Conservation (phyloP, 2,329 filamentous ascomycete genomes). For the Pyrenophora seminiperda region DNA sequence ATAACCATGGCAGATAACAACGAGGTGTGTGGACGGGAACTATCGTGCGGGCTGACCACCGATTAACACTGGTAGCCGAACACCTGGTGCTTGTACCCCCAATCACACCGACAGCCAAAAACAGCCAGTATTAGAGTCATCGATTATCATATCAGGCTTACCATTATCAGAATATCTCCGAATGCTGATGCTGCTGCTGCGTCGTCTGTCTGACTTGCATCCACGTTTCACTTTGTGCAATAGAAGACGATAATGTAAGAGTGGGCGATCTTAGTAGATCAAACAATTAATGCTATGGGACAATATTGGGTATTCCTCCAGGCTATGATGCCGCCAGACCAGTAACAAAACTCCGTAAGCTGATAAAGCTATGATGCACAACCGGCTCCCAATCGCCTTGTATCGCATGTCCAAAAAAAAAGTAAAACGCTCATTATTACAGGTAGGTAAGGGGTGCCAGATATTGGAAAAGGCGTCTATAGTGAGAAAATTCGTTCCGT, state of each 20-base stretch:
- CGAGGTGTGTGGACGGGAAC: conserved; percentile 17
- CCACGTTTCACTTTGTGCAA: conserved; percentile 15
- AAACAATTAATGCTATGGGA: conserved; percentile 27
- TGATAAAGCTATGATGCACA: conserved; percentile 25
- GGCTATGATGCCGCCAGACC: conserved; percentile 26
- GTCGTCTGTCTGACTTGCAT: neutral
- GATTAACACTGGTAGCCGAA: neutral
- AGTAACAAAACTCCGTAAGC: conserved; percentile 26
- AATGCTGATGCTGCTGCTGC: neutral
- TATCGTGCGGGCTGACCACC: conserved; percentile 4
- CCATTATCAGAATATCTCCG: too few species aligned
- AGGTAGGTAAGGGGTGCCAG: conserved; percentile 32
- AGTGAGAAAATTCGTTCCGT: conserved; percentile 34
- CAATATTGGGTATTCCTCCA: conserved; percentile 29
- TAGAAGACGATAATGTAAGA: neutral
- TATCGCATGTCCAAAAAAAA: conserved; percentile 37
- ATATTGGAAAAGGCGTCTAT: conserved; percentile 36
- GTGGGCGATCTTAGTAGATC: conserved; percentile 22
- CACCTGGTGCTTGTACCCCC: neutral
- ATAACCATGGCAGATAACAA: neutral
- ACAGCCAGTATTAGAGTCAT: neutral
- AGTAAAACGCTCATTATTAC: conserved; percentile 45
- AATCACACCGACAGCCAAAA: too few species aligned
- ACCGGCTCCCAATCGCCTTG: conserved; percentile 36
- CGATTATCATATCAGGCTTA: neutral